A percentile compares a stretch with the other conserved stretches of the same genome.
These are phyloP conservation scores for Penicillium simplicissimum DNA, from an alignment of 495 filamentous ascomycete species.

Conservation along the genomic window DNA sequence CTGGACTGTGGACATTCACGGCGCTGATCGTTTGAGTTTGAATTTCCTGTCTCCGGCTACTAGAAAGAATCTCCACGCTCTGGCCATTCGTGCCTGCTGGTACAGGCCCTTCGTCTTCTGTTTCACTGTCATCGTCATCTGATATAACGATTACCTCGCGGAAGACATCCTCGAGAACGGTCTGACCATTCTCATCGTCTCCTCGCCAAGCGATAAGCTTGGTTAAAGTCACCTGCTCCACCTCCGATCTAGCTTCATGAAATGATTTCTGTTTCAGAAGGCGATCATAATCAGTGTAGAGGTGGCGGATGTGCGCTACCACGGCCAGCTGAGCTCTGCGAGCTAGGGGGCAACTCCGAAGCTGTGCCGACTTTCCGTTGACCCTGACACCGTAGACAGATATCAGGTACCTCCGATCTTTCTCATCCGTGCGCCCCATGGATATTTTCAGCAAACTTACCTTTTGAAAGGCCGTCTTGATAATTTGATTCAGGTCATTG, in stretches of 20 bases:
- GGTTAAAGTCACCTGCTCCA: slow-evolving; percentile 70
- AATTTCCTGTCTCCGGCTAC: slow-evolving; percentile 35
- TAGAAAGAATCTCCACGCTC: slow-evolving; percentile 45
- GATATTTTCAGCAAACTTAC: slow-evolving; percentile 44
- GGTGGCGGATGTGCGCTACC: slow-evolving; percentile 82
- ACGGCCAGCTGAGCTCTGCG: slow-evolving; percentile 81
- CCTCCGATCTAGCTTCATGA: slow-evolving; percentile 66
- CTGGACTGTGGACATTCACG: slow-evolving; percentile 14
- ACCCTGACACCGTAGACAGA: slow-evolving; percentile 35
- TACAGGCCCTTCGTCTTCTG: slow-evolving; percentile 42
- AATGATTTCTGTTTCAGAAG: slow-evolving; percentile 65
- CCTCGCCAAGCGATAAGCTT: slow-evolving; percentile 85
- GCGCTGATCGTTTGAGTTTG: slow-evolving; percentile 33
- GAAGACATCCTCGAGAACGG: slow-evolving; percentile 76
- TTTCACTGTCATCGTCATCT: slow-evolving; percentile 70
- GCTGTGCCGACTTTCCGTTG: slow-evolving; percentile 69
- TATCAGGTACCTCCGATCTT: slow-evolving; percentile 23
- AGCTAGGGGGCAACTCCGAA: slow-evolving; percentile 61
- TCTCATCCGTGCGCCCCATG: slow-evolving; percentile 3
- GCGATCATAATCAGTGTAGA: slow-evolving; percentile 82
- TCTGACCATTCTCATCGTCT: slow-evolving; percentile 74
- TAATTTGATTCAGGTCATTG: slow-evolving; percentile 72
- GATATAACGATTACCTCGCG: slow-evolving; percentile 81
- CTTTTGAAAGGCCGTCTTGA: slow-evolving; percentile 81
- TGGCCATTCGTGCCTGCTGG: slow-evolving; percentile 27